These are phyloP conservation scores for Ballota nigra DNA, from an alignment of 257 asterid species.

Conservation along the genomic window DNA sequence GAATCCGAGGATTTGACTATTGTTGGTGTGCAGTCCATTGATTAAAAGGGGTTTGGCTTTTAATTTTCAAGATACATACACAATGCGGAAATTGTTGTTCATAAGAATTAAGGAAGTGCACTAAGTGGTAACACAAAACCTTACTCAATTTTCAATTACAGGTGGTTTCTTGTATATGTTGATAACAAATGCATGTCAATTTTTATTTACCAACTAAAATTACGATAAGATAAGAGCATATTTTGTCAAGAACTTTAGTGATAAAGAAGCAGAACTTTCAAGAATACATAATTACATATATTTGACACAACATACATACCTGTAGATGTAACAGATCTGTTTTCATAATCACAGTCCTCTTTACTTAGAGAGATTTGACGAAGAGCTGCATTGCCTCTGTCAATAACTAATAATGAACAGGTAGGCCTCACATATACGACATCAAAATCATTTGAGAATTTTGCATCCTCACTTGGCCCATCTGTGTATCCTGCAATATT, in stretches of 20 bases:
- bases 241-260: background rate
- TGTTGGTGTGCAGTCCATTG: background rate
- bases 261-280: background rate
- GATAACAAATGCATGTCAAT: background rate
- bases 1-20: background rate
- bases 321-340: constrained; percentile 64
- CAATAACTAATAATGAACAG: constrained; percentile 83
- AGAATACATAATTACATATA: background rate
- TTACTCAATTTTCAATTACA: background rate
- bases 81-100: background rate
- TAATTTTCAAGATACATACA: background rate
- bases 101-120: background rate
- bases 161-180: background rate
- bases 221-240: background rate
- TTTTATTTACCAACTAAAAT: background rate
- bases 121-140: background rate
- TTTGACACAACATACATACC: constrained; percentile 41
- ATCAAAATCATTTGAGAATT: constrained; percentile 88
- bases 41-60: background rate
- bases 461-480: constrained; percentile 98
- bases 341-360: constrained; percentile 75
- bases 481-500: constrained; percentile 88
- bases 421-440: constrained; percentile 75
- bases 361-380: constrained; percentile 79
- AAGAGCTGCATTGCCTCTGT: constrained; percentile 98